phyloP scores from a whole-genome alignment of 768 basidiomycete species.

The Boletus reticulatus region DNA sequence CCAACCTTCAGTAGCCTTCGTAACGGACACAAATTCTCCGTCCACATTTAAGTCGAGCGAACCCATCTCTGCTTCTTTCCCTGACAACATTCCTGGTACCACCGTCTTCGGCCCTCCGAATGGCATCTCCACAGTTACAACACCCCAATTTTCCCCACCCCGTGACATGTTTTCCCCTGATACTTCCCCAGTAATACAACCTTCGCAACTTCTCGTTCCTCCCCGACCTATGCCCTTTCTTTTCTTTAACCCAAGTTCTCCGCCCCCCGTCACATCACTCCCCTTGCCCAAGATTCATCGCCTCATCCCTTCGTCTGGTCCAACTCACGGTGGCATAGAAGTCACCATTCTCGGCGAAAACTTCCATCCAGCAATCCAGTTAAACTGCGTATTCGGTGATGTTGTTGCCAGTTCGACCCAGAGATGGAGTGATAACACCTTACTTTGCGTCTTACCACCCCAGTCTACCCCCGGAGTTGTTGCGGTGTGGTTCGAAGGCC shows the following conservation, averaged over 20 bases:
- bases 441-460: slow-evolving; percentile 90
- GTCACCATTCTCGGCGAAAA: slow-evolving; percentile 91
- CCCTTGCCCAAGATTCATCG: slow-evolving; percentile 77
- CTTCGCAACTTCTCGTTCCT: slow-evolving; percentile 21
- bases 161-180: slow-evolving; percentile 20
- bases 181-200: slow-evolving; percentile 13
- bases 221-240: slow-evolving; percentile 54
- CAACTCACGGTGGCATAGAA: slow-evolving; percentile 90
- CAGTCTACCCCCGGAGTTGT: slow-evolving; percentile 80
- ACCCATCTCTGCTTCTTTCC: slow-evolving; percentile 7
- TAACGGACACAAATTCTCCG: slow-evolving; percentile 4
- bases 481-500: slow-evolving; percentile 83
- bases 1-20: slow-evolving; percentile 2
- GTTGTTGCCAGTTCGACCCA: slow-evolving; percentile 79
- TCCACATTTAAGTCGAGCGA: slow-evolving; percentile 7
- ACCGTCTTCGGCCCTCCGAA: slow-evolving; percentile 17
- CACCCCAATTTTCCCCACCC: slow-evolving; percentile 17
- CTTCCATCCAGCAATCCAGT: slow-evolving; percentile 71
- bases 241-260: slow-evolving; percentile 56
- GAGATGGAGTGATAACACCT: slow-evolving; percentile 89
- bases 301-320: slow-evolving; percentile 80
- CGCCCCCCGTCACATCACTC: slow-evolving; percentile 45
- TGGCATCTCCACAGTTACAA: slow-evolving; percentile 10
- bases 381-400: slow-evolving; percentile 86
- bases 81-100: slow-evolving; percentile 1